A percentile compares a stretch with the other conserved stretches of the same genome.
Evolutionary conservation across 2,329 filamentous ascomycete genomes (phyloP).

Genomic region (Aspergillus candidus): DNA sequence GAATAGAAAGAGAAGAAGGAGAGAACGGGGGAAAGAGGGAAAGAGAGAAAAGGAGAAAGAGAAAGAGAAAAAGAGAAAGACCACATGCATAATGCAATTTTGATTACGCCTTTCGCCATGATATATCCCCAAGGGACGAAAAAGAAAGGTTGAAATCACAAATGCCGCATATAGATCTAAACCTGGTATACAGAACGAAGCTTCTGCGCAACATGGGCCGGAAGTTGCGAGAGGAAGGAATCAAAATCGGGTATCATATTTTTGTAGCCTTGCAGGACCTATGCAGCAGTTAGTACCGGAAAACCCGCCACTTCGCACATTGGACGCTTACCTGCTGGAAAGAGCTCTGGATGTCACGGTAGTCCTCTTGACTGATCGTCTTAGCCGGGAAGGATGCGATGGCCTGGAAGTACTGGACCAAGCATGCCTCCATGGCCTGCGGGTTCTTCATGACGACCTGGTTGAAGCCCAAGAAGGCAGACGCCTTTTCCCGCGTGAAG

Average conservation of each 20-base stretch:
- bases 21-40: neutral
- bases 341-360: constrained; percentile 56
- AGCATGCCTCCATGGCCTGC: constrained; percentile 79
- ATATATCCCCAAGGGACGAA: constrained; percentile 5
- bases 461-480: constrained; percentile 86
- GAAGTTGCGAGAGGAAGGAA: constrained; percentile 40
- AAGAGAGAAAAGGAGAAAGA: neutral
- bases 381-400: constrained; percentile 67
- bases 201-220: constrained; percentile 35
- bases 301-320: neutral
- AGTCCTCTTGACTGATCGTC: constrained; percentile 56
- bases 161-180: constrained; percentile 22
- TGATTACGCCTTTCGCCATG: constrained; percentile 19
- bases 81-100: constrained; percentile 11
- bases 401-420: constrained; percentile 73
- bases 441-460: constrained; percentile 80
- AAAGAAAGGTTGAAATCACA: constrained; percentile 5
- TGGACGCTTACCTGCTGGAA: constrained; percentile 64
- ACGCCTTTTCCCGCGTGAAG: constrained; percentile 87
- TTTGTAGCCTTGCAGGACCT: constrained; percentile 44
- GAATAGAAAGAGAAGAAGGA: neutral
- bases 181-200: constrained; percentile 39
- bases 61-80: neutral
- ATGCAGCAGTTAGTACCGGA: neutral
- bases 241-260: constrained; percentile 44